phyloP scores from a whole-genome alignment of 2,329 filamentous ascomycete genomes.

The Calonectria pseudoreteaudii region DNA sequence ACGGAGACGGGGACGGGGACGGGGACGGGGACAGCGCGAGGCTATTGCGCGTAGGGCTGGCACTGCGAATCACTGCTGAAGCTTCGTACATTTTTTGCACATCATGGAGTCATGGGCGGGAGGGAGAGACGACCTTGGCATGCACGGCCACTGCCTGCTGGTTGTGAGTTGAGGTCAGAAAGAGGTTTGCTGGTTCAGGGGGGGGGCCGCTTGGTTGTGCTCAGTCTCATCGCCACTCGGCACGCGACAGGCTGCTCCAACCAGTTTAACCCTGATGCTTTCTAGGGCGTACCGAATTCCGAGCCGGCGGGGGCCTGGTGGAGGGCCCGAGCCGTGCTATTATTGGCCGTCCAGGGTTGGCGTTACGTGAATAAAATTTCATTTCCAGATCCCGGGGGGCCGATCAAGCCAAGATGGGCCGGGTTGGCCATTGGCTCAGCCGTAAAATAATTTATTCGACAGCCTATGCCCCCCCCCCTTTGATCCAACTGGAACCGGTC shows the following conservation, averaged over 20 bases:
- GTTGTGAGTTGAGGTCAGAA: neutral
- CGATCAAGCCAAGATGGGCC: slow-evolving; percentile 1
- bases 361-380: slow-evolving; percentile 20
- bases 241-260: slow-evolving; percentile 23
- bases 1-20: no score
- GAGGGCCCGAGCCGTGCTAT: neutral
- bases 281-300: slow-evolving; percentile 18
- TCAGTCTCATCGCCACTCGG: neutral
- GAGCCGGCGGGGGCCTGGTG: slow-evolving; percentile 1
- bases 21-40: neutral
- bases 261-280: slow-evolving; percentile 13
- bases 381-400: neutral
- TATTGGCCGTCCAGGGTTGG: slow-evolving; percentile 3
- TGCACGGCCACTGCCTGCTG: neutral
- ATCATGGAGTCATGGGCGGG: neutral
- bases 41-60: neutral
- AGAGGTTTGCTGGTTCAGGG: neutral
- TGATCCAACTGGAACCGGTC: neutral
- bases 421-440: neutral
- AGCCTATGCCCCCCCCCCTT: neutral
- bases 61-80: neutral
- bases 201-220: neutral
- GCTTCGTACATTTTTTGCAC: neutral
- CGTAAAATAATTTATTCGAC: neutral
- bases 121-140: neutral